Conservation (phyloP, 2,329 filamentous ascomycete genomes). For the Colletotrichum sp. region DNA sequence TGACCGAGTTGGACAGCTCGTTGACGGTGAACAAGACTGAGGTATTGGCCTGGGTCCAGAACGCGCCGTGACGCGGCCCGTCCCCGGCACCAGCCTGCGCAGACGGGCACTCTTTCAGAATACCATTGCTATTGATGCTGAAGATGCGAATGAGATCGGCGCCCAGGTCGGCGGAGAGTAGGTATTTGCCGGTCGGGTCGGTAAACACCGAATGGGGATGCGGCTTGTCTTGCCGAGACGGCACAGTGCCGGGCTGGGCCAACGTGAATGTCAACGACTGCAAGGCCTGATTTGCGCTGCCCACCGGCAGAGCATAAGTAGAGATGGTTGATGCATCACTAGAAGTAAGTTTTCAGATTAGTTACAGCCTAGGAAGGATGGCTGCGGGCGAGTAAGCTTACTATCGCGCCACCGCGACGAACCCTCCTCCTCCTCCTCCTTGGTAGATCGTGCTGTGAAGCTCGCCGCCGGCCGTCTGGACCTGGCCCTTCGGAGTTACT, state of each 20-base stretch:
- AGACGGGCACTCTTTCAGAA: conserved; percentile 48
- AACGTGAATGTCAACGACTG: conserved; percentile 46
- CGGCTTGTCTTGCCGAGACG: conserved; percentile 55
- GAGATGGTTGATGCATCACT: conserved; percentile 47
- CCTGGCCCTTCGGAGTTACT: conserved; percentile 32
- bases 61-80: conserved; percentile 58
- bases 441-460: conserved; percentile 46
- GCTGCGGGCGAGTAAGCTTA: conserved; percentile 26
- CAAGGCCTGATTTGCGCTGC: conserved; percentile 27
- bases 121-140: conserved; percentile 49
- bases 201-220: conserved; percentile 58
- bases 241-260: conserved; percentile 43
- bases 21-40: conserved; percentile 45
- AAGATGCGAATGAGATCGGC: conserved; percentile 60
- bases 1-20: conserved; percentile 55
- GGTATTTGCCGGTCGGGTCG: conserved; percentile 52
- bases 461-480: conserved; percentile 37
- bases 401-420: conserved; percentile 49
- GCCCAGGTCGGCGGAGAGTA: conserved; percentile 58
- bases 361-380: not conserved
- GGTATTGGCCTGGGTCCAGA: conserved; percentile 39
- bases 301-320: conserved; percentile 46
- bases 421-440: conserved; percentile 38
- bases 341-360: not conserved
- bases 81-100: conserved; percentile 48